A percentile compares a stretch with the other conserved stretches of the same genome.
Conservation (phyloP, 495 filamentous ascomycete species). For the Talaromyces liani region DNA sequence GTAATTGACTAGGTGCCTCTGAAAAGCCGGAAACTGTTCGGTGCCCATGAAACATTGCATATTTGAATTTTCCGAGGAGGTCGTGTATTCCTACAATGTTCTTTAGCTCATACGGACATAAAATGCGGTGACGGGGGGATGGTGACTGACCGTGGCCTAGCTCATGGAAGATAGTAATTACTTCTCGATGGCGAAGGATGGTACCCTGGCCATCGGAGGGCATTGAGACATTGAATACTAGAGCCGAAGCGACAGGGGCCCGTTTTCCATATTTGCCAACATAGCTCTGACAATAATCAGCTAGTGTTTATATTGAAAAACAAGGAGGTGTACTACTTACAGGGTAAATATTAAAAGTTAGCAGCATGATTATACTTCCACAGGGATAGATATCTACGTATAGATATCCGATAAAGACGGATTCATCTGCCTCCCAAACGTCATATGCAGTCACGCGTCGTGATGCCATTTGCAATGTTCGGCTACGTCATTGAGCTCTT, state of each 20-base stretch:
- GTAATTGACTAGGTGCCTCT: constrained; percentile 64
- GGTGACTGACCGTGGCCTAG: constrained; percentile 51
- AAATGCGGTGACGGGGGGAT: background rate
- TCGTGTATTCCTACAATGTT: constrained; percentile 58
- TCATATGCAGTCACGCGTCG: constrained; percentile 60
- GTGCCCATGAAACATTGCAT: constrained; percentile 66
- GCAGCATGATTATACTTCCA: constrained; percentile 63
- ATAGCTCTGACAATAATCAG: constrained; percentile 34
- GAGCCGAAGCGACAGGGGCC: constrained; percentile 57
- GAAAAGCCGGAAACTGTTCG: constrained; percentile 63
- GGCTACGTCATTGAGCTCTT: constrained; percentile 63
- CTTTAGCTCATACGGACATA: background rate
- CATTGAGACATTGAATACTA: constrained; percentile 67
- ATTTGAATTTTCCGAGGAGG: constrained; percentile 54
- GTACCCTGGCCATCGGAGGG: constrained; percentile 53
- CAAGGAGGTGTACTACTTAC: constrained; percentile 18
- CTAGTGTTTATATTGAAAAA: background rate
- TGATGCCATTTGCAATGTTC: constrained; percentile 62
- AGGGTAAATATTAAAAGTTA: constrained; percentile 71
- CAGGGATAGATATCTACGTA: constrained; percentile 64
- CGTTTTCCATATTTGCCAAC: constrained; percentile 49
- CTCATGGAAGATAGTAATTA: constrained; percentile 67
- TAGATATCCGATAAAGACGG: constrained; percentile 60
- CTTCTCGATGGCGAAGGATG: constrained; percentile 67
- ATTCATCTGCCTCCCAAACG: constrained; percentile 60